A percentile compares a stretch with the other conserved stretches of the same genome.
phyloP scores from a whole-genome alignment of 2,329 filamentous ascomycete species.

The Colletotrichum siamense region DNA sequence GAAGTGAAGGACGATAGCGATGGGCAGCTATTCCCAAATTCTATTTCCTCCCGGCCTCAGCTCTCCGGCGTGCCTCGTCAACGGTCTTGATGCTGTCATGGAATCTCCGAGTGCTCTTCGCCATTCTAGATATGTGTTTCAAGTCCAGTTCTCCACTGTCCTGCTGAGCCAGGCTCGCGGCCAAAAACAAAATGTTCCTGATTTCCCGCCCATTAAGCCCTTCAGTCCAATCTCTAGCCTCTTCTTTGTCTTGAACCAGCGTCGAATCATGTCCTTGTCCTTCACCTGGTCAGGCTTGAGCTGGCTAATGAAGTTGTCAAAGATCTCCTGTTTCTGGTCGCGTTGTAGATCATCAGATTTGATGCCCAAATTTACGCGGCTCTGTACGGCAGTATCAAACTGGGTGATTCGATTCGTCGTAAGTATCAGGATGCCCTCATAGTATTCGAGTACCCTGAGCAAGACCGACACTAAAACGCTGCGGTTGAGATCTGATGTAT shows the following conservation, averaged over 20 bases:
- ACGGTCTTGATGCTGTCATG: not conserved
- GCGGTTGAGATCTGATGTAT: conserved; percentile 81
- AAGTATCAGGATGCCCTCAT: conserved; percentile 39
- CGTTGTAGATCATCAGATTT: conserved; percentile 76
- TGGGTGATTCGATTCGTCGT: conserved; percentile 40
- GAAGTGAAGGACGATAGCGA: too few relatives aligned
- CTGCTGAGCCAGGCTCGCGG: not conserved
- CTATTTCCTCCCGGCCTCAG: not conserved
- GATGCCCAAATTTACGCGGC: conserved; percentile 83
- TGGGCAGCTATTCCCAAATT: too few relatives aligned
- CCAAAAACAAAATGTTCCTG: conserved; percentile 41
- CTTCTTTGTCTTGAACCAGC: conserved; percentile 27
- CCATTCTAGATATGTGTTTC: not conserved
- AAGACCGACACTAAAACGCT: conserved; percentile 66
- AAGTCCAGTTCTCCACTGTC: not conserved
- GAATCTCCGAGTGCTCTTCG: not conserved
- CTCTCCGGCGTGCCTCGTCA: not conserved
- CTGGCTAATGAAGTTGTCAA: conserved; percentile 19
- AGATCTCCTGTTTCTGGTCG: conserved; percentile 64
- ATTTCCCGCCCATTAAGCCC: conserved; percentile 53
- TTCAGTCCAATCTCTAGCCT: conserved; percentile 40
- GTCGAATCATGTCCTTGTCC: not conserved
- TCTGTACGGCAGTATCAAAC: conserved; percentile 58
- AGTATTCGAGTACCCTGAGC: conserved; percentile 40
- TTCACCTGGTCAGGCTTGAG: not conserved